phyloP scores from a whole-genome alignment of 345 rosid genomes.

The Pistacia vera region DNA sequence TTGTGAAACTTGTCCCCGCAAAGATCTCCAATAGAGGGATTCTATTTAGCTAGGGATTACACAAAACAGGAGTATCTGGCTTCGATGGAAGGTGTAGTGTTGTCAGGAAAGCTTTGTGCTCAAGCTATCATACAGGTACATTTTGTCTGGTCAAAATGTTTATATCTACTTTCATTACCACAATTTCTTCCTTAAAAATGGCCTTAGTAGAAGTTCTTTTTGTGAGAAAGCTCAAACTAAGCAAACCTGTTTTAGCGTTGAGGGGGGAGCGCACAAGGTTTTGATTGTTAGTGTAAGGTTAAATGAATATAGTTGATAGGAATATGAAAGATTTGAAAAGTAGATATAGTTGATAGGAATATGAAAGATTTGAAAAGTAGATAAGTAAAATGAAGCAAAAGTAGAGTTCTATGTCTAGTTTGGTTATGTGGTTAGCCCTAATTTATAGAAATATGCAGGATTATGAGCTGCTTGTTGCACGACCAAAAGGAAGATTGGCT shows the following conservation, averaged over 20 bases:
- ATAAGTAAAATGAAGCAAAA: not conserved
- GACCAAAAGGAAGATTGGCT: constrained; percentile 40
- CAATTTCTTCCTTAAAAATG: not conserved
- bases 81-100: constrained; percentile 97
- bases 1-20: constrained; percentile 90
- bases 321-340: no score
- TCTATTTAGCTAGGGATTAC: constrained; percentile 91
- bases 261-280: not conserved
- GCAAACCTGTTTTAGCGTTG: not conserved
- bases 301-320: not conserved
- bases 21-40: constrained; percentile 85
- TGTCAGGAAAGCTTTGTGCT: constrained; percentile 92
- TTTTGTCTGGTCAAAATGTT: not conserved
- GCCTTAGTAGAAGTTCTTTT: not conserved
- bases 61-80: constrained; percentile 97
- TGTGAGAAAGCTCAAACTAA: not conserved
- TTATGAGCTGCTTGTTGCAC: constrained; percentile 46
- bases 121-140: constrained; percentile 80
- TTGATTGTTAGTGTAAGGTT: not conserved
- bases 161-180: not conserved
- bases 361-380: no score
- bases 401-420: not conserved
- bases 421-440: not conserved
- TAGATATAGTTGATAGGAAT: no score
- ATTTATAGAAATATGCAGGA: constrained; percentile 46